Evolutionary conservation across 192 early-diverging fungal genomes (phyloP), one percentile per base, ranked within the genome.

Genomic region (Chytriomyces confervae): DNA sequence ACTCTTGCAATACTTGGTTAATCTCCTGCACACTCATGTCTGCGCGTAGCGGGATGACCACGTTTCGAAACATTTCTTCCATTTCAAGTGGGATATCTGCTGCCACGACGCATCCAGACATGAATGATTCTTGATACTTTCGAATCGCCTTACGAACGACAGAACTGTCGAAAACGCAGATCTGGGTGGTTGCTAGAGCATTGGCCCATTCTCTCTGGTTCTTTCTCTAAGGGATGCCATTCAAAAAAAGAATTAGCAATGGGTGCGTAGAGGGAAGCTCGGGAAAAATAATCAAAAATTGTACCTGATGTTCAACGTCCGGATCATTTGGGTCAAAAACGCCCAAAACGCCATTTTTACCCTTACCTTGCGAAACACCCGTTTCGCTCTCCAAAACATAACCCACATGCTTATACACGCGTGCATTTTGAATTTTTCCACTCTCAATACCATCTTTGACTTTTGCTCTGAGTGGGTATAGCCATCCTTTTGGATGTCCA

Each of bases 91-190:
- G 72, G 5, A 74, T 62, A 44, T 74, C 72, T 8, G 72, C 44
- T 2, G 72, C 72, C 13, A 74, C 72, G 23, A 74, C 72, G 44
- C 72, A 74, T 29, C 72, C 72, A 16, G 60, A 62, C 23, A 74
- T 18, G 61, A 74, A 74, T 23, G 24, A 43, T 45, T 74, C 72
- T 61, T 74, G 72, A 27, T 50, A 74, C 44, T 74, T 74, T 23
- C 72, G 24, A n/a, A 74, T 62, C 10, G 72, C 72, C 53, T 74
- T 74, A 8, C 61, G 18, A 8, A 74, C 61, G 36, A 74, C 45
- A 20, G 72, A 74, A 29, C 60, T 27, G 53, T 74, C 72, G 44
- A 74, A 74, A 23, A 74, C 72, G 61, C 72, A 74, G 62, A 74
- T 74, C 48, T 74, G 72, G 2, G 72, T 74, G 13, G 72, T 63